Percentiles rank a stretch among this genome's conserved stretches.
Evolutionary conservation across 352 stramenopile genomes (phyloP).

Genomic region (Lagenidium sp.): DNA sequence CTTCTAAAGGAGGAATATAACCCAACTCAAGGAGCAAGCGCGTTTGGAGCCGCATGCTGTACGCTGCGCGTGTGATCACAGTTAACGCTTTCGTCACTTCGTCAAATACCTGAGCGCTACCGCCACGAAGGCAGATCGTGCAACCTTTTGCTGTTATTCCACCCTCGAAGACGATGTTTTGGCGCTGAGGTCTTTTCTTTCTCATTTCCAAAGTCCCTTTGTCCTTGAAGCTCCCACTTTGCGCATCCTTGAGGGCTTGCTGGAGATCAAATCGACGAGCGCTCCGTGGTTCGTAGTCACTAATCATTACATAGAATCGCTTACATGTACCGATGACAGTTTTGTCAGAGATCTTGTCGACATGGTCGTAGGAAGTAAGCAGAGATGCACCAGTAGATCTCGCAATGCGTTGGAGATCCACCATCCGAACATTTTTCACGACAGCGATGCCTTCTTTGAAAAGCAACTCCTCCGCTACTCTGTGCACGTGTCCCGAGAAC

Average conservation of each 20-base stretch:
- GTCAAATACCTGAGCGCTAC: conserved; percentile 44
- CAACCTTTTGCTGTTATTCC: conserved; percentile 61
- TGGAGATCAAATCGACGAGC: conserved; percentile 41
- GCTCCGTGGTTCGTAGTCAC: conserved; percentile 68
- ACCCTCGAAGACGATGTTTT: conserved; percentile 85
- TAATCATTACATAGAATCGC: conserved; percentile 80
- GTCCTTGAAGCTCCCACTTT: not conserved
- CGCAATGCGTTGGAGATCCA: conserved; percentile 74
- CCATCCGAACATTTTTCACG: conserved; percentile 76
- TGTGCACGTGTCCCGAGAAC: conserved; percentile 78
- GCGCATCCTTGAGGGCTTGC: conserved; percentile 13
- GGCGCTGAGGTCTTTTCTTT: conserved; percentile 54
- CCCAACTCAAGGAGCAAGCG: conserved; percentile 47
- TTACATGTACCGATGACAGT: conserved; percentile 69
- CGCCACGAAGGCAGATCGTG: conserved; percentile 75
- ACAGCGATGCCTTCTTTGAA: conserved; percentile 72
- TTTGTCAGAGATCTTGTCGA: conserved; percentile 81
- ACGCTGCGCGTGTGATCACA: conserved; percentile 51
- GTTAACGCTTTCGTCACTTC: conserved; percentile 60
- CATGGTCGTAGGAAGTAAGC: conserved; percentile 78
- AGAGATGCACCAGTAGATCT: conserved; percentile 66
- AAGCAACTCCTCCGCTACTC: conserved; percentile 74
- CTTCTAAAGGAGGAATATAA: conserved; percentile 40
- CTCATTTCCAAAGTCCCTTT: conserved; percentile 5
- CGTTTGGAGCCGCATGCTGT: conserved; percentile 77